Conservation (phyloP, 202 grass and related monocot genomes). For the Saccharum hybrid region DNA sequence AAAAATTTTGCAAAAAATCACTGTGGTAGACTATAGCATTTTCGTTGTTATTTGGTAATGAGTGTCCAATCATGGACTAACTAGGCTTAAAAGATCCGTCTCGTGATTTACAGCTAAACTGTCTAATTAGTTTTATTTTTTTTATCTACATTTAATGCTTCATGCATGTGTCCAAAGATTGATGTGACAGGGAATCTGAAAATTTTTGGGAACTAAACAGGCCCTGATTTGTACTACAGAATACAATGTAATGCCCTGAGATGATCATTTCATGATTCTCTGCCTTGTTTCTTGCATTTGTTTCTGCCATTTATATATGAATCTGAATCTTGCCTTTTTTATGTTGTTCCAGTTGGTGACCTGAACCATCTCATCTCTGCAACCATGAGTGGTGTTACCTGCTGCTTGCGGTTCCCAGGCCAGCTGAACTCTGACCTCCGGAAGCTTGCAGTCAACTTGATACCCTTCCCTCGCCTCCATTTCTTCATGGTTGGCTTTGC, state of each 20-base stretch:
- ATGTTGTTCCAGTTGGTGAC: conserved; percentile 62
- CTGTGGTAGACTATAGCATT: no score
- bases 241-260: not conserved
- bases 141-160: no score
- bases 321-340: conserved; percentile 22
- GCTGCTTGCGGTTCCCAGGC: conserved; percentile 74
- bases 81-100: no score
- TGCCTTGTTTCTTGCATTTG: not conserved
- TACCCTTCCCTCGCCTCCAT: conserved; percentile 77
- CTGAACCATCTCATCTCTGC: conserved; percentile 83
- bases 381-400: conserved; percentile 80
- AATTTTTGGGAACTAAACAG: no score
- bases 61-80: no score
- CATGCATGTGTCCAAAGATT: no score
- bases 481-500: conserved; percentile 87
- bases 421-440: conserved; percentile 78
- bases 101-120: no score
- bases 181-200: no score
- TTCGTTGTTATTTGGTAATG: no score
- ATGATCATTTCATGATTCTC: not conserved
- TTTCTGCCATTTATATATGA: not conserved
- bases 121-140: no score
- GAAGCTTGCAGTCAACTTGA: conserved; percentile 75
- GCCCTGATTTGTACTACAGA: not conserved
- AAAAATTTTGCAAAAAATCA: no score